phyloP scores from a whole-genome alignment of 371 early-diverging fungal genomes.

The Fennellomyces sp. region DNA sequence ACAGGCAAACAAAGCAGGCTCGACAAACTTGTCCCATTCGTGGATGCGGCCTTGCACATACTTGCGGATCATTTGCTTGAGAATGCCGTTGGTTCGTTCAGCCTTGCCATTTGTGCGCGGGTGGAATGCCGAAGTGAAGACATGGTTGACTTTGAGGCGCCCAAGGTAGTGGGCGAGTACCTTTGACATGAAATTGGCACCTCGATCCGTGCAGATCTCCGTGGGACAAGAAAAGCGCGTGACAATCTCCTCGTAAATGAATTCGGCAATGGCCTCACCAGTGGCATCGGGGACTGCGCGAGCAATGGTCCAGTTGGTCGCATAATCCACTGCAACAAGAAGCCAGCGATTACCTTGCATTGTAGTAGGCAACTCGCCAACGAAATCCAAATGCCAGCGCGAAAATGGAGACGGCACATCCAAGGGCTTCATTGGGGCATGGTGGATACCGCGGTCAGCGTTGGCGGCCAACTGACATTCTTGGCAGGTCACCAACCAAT shows the following conservation, averaged over 20 bases:
- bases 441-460: not conserved
- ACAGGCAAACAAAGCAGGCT: slow-evolving; percentile 18
- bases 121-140: slow-evolving; percentile 22
- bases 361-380: slow-evolving; percentile 26
- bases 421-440: slow-evolving; percentile 15
- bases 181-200: slow-evolving; percentile 22
- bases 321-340: slow-evolving; percentile 39
- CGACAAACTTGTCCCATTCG: slow-evolving; percentile 10
- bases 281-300: slow-evolving; percentile 34
- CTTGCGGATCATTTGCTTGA: slow-evolving; percentile 7
- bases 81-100: slow-evolving; percentile 18
- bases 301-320: slow-evolving; percentile 44
- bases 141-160: slow-evolving; percentile 11
- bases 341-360: slow-evolving; percentile 21
- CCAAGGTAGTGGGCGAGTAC: not conserved
- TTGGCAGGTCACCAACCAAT: slow-evolving; percentile 18
- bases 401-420: slow-evolving; percentile 8
- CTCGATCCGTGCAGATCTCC: slow-evolving; percentile 26
- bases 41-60: slow-evolving; percentile 1
- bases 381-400: slow-evolving; percentile 32
- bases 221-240: slow-evolving; percentile 31
- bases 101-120: slow-evolving; percentile 28
- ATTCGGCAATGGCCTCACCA: slow-evolving; percentile 17
- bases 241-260: slow-evolving; percentile 32
- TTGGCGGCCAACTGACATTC: slow-evolving; percentile 23